Evolutionary conservation across 495 filamentous ascomycete genomes (phyloP).

Genomic region (Lasiosphaeria hispida): DNA sequence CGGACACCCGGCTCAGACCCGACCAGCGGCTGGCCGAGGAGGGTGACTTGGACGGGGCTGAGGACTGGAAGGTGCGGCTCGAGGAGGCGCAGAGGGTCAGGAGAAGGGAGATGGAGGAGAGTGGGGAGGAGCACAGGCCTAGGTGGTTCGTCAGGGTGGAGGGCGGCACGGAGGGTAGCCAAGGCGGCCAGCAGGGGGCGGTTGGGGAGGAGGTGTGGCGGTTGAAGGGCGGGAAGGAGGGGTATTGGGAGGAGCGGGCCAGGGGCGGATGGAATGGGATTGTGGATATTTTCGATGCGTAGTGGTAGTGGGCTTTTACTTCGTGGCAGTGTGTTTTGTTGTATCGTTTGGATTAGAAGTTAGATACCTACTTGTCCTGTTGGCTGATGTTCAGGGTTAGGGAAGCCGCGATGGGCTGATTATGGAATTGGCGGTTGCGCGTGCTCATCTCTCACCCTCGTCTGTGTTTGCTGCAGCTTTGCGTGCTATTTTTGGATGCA

Average conservation of each 20-base stretch:
- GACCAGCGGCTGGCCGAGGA: constrained; percentile 87
- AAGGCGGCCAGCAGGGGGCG: constrained; percentile 23
- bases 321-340: too few relatives aligned
- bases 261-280: constrained; percentile 69
- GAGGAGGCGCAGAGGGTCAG: constrained; percentile 83
- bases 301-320: background rate
- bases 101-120: constrained; percentile 70
- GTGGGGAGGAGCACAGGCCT: constrained; percentile 66
- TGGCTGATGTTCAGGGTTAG: too few relatives aligned
- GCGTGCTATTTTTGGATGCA: too few relatives aligned
- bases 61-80: constrained; percentile 74
- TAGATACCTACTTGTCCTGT: too few relatives aligned
- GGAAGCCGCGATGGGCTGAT: too few relatives aligned
- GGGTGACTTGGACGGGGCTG: constrained; percentile 78
- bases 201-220: constrained; percentile 76
- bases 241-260: constrained; percentile 86
- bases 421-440: too few relatives aligned
- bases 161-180: constrained; percentile 15
- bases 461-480: too few relatives aligned
- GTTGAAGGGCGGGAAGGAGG: constrained; percentile 73
- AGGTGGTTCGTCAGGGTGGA: constrained; percentile 74
- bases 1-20: constrained; percentile 80
- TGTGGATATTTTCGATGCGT: constrained; percentile 61
- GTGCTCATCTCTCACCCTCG: too few relatives aligned
- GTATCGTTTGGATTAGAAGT: too few relatives aligned